These are phyloP conservation scores for Polytrichum formosum DNA, from an alignment of 225 moss, liverwort and hornwort genomes.

Conservation along the genomic window DNA sequence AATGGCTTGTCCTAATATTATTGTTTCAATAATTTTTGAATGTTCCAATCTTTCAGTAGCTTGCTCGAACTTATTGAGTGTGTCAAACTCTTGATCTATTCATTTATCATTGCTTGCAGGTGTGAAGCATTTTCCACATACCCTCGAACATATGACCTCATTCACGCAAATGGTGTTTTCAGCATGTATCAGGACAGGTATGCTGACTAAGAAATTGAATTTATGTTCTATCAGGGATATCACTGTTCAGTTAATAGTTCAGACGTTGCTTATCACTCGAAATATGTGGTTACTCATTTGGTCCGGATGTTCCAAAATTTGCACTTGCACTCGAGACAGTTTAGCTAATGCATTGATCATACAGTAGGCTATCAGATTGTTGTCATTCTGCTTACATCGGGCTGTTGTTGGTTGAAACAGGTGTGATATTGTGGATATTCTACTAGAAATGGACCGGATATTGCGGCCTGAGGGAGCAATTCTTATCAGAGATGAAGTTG, in stretches of 20 bases:
- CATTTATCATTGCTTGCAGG: slow-evolving; percentile 36
- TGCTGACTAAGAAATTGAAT: background rate
- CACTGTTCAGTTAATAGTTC: background rate
- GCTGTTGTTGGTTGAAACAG: slow-evolving; percentile 23
- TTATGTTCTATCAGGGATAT: background rate
- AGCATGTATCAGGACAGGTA: slow-evolving; percentile 99
- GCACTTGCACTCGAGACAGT: too few relatives aligned
- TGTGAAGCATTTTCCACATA: slow-evolving; percentile 98
- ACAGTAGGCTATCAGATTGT: too few relatives aligned
- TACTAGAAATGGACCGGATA: slow-evolving; percentile 90
- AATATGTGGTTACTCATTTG: too few relatives aligned
- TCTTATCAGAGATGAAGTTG: slow-evolving; percentile 82
- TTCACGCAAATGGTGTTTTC: slow-evolving; percentile 84
- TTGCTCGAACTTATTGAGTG: too few relatives aligned
- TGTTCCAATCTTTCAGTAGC: too few relatives aligned
- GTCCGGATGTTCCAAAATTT: too few relatives aligned
- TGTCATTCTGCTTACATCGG: too few relatives aligned
- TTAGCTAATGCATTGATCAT: too few relatives aligned
- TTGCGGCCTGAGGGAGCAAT: slow-evolving; percentile 80
- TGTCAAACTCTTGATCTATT: too few relatives aligned
- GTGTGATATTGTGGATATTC: slow-evolving; percentile 67
- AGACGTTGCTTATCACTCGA: background rate
- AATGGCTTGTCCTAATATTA: too few relatives aligned
- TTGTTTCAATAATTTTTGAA: too few relatives aligned
- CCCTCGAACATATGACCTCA: slow-evolving; percentile 90